Evolutionary conservation across 2,329 filamentous ascomycete genomes (phyloP).

Genomic region (Aspergillus japonicus): DNA sequence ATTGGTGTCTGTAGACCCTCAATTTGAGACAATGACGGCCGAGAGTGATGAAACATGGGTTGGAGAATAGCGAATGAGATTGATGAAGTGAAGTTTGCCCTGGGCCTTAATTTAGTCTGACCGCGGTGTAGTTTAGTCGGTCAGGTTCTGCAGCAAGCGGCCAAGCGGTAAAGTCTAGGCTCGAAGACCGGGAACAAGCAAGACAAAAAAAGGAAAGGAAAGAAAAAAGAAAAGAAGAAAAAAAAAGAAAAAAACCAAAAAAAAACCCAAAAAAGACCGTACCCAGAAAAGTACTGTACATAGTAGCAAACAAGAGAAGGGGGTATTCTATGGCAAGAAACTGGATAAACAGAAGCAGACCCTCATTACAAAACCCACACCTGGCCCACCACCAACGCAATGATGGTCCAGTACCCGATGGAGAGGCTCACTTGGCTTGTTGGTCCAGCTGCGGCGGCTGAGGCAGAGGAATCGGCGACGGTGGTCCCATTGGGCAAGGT

Average conservation of each 20-base stretch:
- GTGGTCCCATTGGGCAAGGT: slow-evolving; percentile 48
- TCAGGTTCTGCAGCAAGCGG: neutral
- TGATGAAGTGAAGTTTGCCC: neutral
- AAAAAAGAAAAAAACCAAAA: too few relatives aligned
- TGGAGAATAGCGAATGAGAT: neutral
- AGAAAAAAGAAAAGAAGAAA: too few relatives aligned
- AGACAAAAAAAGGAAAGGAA: neutral
- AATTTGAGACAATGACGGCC: neutral
- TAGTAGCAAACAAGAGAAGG: too few relatives aligned
- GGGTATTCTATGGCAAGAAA: neutral
- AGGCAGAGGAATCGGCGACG: slow-evolving; percentile 29
- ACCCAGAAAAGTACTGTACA: too few relatives aligned
- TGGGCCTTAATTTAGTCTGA: neutral
- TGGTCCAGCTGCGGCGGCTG: slow-evolving; percentile 18
- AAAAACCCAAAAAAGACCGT: too few relatives aligned
- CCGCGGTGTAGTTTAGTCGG: neutral
- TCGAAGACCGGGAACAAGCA: neutral
- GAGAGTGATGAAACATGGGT: neutral
- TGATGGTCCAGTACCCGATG: slow-evolving; percentile 45
- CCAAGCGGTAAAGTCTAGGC: neutral
- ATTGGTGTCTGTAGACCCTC: neutral
- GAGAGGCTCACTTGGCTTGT: slow-evolving; percentile 24
- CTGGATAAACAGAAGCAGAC: neutral
- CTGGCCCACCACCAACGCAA: slow-evolving; percentile 35
- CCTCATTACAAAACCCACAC: slow-evolving; percentile 31